Evolutionary conservation across 441 rosid genomes (phyloP).

Genomic region (Corymbia citriodora): DNA sequence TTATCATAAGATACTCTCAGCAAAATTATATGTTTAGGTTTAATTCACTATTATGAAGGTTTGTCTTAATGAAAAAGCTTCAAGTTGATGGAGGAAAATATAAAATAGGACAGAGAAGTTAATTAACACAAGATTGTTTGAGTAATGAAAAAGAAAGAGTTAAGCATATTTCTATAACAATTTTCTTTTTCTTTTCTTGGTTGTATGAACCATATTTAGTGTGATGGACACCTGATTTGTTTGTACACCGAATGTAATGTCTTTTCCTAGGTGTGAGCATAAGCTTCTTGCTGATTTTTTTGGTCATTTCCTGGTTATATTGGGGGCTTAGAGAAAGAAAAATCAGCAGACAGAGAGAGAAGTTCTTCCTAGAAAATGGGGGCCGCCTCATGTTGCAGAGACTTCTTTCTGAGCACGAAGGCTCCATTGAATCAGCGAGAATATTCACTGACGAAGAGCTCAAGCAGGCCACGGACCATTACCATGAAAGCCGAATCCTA

Average conservation of each 20-base stretch:
- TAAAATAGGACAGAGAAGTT: too few species aligned
- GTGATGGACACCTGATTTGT: not conserved
- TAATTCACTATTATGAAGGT: too few species aligned
- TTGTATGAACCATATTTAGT: not conserved
- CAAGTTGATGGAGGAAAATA: too few species aligned
- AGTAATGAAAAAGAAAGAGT: too few species aligned
- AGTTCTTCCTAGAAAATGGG: slow-evolving; percentile 23
- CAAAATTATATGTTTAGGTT: too few species aligned
- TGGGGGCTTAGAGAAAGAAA: slow-evolving; percentile 10
- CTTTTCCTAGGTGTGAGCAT: not conserved
- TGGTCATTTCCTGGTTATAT: not conserved
- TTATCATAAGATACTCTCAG: too few species aligned
- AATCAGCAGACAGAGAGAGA: slow-evolving; percentile 12
- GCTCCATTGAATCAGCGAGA: not conserved
- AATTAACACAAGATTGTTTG: too few species aligned
- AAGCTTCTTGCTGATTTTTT: not conserved
- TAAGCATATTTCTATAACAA: too few species aligned
- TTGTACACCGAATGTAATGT: not conserved
- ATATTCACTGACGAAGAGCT: slow-evolving; percentile 33
- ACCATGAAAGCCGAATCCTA: slow-evolving; percentile 15
- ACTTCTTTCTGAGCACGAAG: slow-evolving; percentile 5
- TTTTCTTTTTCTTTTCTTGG: not conserved
- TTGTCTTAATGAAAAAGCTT: too few species aligned
- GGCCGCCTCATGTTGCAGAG: slow-evolving; percentile 26
- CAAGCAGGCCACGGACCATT: slow-evolving; percentile 35